These are phyloP conservation scores for Colletotrichum musicola DNA, from an alignment of 2,329 filamentous ascomycete species.

Conservation along the genomic window DNA sequence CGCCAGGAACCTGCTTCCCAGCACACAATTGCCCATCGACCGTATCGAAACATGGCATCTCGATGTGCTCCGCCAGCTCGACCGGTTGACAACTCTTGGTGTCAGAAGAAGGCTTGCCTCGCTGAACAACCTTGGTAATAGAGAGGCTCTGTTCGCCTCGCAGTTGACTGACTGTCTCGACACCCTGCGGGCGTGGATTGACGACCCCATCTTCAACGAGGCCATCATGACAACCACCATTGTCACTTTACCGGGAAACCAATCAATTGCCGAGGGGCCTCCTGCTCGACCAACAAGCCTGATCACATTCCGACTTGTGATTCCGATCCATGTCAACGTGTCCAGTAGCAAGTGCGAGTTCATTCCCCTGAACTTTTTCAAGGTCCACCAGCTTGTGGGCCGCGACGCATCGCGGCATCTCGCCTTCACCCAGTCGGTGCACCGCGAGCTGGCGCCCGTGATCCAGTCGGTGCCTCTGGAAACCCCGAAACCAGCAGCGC, in stretches of 20 bases:
- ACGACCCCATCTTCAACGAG: constrained; percentile 60
- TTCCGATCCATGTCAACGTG: constrained; percentile 70
- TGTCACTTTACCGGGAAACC: constrained; percentile 54
- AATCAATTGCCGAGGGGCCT: constrained; percentile 30
- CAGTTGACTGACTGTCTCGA: constrained; percentile 59
- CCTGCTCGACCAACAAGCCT: constrained; percentile 50
- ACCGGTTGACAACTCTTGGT: constrained; percentile 55
- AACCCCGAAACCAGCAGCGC: constrained; percentile 36
- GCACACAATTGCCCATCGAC: constrained; percentile 65
- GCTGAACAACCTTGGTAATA: constrained; percentile 52
- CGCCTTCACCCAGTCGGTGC: constrained; percentile 70
- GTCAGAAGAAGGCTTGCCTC: constrained; percentile 54
- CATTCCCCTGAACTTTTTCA: constrained; percentile 74
- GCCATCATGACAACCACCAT: constrained; percentile 58
- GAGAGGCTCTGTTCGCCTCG: constrained; percentile 59
- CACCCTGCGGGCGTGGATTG: constrained; percentile 55
- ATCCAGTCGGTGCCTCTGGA: constrained; percentile 50
- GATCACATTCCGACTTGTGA: constrained; percentile 71
- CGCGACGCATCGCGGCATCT: constrained; percentile 66
- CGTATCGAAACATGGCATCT: constrained; percentile 67
- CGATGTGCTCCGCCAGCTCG: constrained; percentile 65
- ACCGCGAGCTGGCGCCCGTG: constrained; percentile 70
- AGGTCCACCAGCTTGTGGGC: constrained; percentile 73
- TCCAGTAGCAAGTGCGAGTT: constrained; percentile 67
- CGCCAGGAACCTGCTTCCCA: constrained; percentile 71